These are phyloP conservation scores for Phyllostachys edulis DNA, from an alignment of 176 grass and related monocot species.

Conservation along the genomic window DNA sequence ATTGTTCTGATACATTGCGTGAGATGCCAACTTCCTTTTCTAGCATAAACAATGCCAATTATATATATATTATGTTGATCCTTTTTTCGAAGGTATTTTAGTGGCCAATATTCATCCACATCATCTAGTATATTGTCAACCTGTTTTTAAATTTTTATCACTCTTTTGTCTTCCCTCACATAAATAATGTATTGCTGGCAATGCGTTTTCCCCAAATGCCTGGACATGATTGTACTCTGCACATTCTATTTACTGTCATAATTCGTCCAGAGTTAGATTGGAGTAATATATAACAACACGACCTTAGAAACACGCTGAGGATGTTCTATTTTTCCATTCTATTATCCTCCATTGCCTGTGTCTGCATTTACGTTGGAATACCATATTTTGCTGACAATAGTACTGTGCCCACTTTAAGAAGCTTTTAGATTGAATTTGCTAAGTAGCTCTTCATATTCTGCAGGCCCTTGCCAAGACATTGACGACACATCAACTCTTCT, in stretches of 20 bases:
- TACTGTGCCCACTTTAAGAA: not conserved
- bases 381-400: not conserved
- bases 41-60: not conserved
- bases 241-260: not conserved
- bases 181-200: conserved; percentile 1
- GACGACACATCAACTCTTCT: conserved; percentile 55
- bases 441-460: conserved; percentile 17
- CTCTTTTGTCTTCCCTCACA: not conserved
- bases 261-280: not conserved
- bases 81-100: not conserved
- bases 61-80: conserved; percentile 1
- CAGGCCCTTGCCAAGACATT: conserved; percentile 77
- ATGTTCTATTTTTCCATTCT: not conserved
- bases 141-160: not conserved
- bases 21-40: not conserved
- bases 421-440: not conserved
- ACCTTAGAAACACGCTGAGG: conserved; percentile 2
- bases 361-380: conserved; percentile 9
- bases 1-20: not conserved
- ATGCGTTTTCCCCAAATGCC: not conserved
- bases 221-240: not conserved
- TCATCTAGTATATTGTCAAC: not conserved
- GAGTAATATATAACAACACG: not conserved
- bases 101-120: not conserved
- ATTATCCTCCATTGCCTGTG: not conserved